Percentiles rank a stretch among this genome's conserved stretches.
Conservation (phyloP, 352 stramenopile species). For the Chrysophaeum taylorii region DNA sequence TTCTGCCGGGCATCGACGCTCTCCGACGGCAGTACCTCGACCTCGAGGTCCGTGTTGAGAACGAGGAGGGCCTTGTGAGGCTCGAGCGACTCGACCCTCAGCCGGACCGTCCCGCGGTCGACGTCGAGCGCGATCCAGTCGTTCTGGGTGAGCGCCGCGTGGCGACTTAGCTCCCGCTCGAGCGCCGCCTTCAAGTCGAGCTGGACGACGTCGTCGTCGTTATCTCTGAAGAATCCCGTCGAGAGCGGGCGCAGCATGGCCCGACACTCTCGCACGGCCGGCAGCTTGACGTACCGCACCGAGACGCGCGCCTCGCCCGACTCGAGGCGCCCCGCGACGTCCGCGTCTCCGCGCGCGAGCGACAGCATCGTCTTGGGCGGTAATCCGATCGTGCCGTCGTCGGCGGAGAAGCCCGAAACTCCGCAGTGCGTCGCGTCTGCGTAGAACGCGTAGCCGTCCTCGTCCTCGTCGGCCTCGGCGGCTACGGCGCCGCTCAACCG, state of each 20-base stretch:
- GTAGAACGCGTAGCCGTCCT: background rate
- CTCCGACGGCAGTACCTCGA: slow-evolving; percentile 60
- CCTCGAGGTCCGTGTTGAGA: slow-evolving; percentile 64
- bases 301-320: slow-evolving; percentile 31
- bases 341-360: slow-evolving; percentile 35
- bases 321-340: slow-evolving; percentile 24
- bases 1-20: slow-evolving; percentile 39
- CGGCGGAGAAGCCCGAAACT: slow-evolving; percentile 62
- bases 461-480: background rate
- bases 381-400: slow-evolving; percentile 58
- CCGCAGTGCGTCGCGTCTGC: slow-evolving; percentile 50
- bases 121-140: no score
- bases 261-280: slow-evolving; percentile 46
- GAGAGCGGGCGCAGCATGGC: slow-evolving; percentile 53
- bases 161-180: slow-evolving; percentile 44
- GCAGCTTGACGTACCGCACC: slow-evolving; percentile 57
- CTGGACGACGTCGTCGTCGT: slow-evolving; percentile 38
- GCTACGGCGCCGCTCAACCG: background rate
- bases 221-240: slow-evolving; percentile 46
- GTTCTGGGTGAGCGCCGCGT: no score
- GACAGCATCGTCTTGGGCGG: slow-evolving; percentile 61
- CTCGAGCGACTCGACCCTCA: slow-evolving; percentile 49
- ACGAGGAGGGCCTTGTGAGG: slow-evolving; percentile 51
- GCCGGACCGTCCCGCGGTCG: slow-evolving; percentile 57
- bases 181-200: slow-evolving; percentile 68